These are phyloP conservation scores for Cyberlindnera veronae DNA, from an alignment of 805 yeast genomes.

Conservation along the genomic window DNA sequence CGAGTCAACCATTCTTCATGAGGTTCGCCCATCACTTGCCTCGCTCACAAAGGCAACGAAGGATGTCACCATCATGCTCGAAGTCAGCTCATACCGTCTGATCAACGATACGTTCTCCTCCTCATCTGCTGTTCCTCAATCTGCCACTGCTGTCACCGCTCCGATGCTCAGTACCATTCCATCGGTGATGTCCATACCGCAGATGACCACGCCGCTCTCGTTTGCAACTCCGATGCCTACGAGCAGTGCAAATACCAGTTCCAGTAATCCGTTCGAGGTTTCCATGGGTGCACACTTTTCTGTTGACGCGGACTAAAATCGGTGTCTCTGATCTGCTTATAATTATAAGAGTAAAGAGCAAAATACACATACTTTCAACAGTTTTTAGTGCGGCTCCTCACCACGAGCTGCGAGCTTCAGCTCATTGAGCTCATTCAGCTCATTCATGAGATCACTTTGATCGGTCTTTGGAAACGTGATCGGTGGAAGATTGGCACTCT, in stretches of 20 bases:
- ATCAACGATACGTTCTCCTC: slow-evolving; percentile 23
- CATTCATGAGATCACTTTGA: too few species aligned
- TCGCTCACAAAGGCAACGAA: slow-evolving; percentile 83
- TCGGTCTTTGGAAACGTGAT: too few species aligned
- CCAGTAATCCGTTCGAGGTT: slow-evolving; percentile 26
- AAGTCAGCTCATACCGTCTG: slow-evolving; percentile 51
- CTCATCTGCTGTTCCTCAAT: slow-evolving; percentile 17
- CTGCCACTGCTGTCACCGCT: slow-evolving; percentile 15
- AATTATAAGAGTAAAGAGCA: too few species aligned
- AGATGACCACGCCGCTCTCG: slow-evolving; percentile 26
- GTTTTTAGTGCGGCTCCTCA: too few species aligned
- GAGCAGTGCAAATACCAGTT: slow-evolving; percentile 3
- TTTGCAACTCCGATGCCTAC: slow-evolving; percentile 10
- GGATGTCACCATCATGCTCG: slow-evolving; percentile 85
- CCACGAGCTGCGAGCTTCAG: too few species aligned
- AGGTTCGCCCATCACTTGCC: slow-evolving; percentile 75
- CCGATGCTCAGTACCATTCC: slow-evolving; percentile 27
- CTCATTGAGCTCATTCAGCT: too few species aligned
- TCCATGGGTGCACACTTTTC: slow-evolving; percentile 17
- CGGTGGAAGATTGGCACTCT: too few species aligned
- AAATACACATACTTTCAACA: too few species aligned
- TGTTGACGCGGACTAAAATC: too few species aligned
- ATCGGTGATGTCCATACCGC: slow-evolving; percentile 30
- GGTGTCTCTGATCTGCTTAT: too few species aligned
- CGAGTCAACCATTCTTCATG: slow-evolving; percentile 77